Conservation (phyloP, 2,329 filamentous ascomycete genomes). For the Colletotrichum sp. region DNA sequence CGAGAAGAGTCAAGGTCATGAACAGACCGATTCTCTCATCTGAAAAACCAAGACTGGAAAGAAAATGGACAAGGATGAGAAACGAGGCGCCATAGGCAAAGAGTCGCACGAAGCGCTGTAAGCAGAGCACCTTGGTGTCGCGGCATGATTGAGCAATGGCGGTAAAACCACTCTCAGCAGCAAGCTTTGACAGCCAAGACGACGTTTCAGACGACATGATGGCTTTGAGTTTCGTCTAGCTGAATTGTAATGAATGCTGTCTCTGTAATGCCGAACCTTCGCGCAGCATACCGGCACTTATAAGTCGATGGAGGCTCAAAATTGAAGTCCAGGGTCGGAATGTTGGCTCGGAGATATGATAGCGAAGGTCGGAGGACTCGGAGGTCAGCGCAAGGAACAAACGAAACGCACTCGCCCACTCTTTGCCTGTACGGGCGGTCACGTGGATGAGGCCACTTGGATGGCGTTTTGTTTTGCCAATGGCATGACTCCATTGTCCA, state of each 20-base stretch:
- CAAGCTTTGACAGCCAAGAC: conserved; percentile 8
- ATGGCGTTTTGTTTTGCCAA: not conserved
- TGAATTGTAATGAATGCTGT: not conserved
- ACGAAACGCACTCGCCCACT: not conserved
- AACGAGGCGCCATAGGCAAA: conserved; percentile 67
- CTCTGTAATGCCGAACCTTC: not conserved
- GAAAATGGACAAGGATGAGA: conserved; percentile 62
- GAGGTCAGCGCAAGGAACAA: not conserved
- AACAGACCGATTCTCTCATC: conserved; percentile 63
- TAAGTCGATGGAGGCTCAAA: not conserved
- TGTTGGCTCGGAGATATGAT: conserved; percentile 13
- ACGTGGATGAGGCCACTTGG: not conserved
- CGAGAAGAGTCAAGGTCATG: conserved; percentile 68
- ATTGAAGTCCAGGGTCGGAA: not conserved
- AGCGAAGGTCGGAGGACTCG: not conserved
- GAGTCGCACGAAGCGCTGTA: conserved; percentile 65
- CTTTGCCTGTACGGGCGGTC: not conserved
- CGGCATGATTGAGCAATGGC: conserved; percentile 44
- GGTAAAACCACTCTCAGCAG: conserved; percentile 49
- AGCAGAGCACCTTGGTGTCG: conserved; percentile 63
- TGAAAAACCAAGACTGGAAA: conserved; percentile 54
- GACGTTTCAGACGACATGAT: not conserved
- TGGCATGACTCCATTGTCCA: not conserved
- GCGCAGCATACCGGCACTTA: not conserved
- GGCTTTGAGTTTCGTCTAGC: not conserved